Percentiles rank a stretch among this genome's conserved stretches.
Evolutionary conservation across 208 protist species (phyloP).

Genomic region (Trypanosoma brucei): DNA sequence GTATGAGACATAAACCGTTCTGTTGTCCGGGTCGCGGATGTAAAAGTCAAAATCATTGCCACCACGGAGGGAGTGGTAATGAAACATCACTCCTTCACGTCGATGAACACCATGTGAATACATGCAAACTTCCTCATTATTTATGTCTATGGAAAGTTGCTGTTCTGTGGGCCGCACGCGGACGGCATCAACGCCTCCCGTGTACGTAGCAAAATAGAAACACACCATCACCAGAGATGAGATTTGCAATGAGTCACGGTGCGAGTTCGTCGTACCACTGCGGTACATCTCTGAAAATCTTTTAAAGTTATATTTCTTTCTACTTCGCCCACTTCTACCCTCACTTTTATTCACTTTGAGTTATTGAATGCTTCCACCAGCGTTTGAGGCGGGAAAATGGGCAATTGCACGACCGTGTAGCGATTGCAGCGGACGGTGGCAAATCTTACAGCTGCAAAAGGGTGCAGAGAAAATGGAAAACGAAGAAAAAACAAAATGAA

Average conservation of each 20-base stretch:
- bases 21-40: constrained; percentile 49
- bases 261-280: no score
- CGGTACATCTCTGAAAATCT: no score
- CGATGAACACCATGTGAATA: constrained; percentile 50
- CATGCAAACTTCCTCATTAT: constrained; percentile 68
- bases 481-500: constrained; percentile 10
- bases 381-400: no score
- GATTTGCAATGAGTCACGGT: no score
- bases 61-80: constrained; percentile 65
- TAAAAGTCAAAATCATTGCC: constrained; percentile 70
- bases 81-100: constrained; percentile 66
- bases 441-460: neutral
- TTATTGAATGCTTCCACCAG: no score
- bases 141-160: constrained; percentile 54
- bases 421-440: neutral
- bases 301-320: no score
- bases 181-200: constrained; percentile 18
- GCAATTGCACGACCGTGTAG: no score
- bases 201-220: neutral
- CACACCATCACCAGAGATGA: neutral
- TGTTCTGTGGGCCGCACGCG: constrained; percentile 48
- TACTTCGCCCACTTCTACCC: no score
- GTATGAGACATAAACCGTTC: constrained; percentile 66
- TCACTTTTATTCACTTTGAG: no score
- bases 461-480: neutral